Base-by-base conservation (phyloP, 257 asterid species). In the Solanum dulcamara region DNA sequence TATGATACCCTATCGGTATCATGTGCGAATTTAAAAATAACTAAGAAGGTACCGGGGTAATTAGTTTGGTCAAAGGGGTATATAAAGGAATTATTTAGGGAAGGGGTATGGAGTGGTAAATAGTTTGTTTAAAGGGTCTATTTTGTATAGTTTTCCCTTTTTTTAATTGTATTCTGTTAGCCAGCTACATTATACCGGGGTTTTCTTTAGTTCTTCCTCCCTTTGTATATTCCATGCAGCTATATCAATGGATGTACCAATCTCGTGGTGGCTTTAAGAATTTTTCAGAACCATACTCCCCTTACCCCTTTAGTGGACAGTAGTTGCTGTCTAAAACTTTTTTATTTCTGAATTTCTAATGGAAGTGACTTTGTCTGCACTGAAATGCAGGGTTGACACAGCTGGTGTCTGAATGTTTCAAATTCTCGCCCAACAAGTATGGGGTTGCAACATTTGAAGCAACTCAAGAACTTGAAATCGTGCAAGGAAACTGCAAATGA, bases 401-500 rank as follows among this genome's bases (percentile, higher is more conserved):
- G 60, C 90, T 97, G n/a, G 97, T 97, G 85, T 95, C 72, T 97
- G 85, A 97, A 97, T 81, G 88, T 95, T 50, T 95, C 99, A 12
- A 95, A 94, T 80, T 97, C 98, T 30, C 94, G 97, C 7, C 87
- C 94, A 42, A 90, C 99, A 11, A 89, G 91, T 42, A 86, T 89
- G 18, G 99, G 99, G 35, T 87, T 97, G 89, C 89, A 89, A 86
- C 96, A 97, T 86, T 92, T 97, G 64, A 97, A 92, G 91, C 59
- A 93, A 3, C 99, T 97, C 15, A 94, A 93, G 85, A 92, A 92
- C 71, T 81, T 97, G 91, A 95, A 93, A 81, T 94, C 99, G 1
- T 93, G 98, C 97, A 97, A 92, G 91, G 98, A 95, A 86, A 91
- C 95, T 24, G 96, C 98, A 7, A 84, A 80, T 17, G 98, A 95